Evolutionary conservation across 768 basidiomycete genomes (phyloP).

Genomic region (Coprinopsis cinerea): DNA sequence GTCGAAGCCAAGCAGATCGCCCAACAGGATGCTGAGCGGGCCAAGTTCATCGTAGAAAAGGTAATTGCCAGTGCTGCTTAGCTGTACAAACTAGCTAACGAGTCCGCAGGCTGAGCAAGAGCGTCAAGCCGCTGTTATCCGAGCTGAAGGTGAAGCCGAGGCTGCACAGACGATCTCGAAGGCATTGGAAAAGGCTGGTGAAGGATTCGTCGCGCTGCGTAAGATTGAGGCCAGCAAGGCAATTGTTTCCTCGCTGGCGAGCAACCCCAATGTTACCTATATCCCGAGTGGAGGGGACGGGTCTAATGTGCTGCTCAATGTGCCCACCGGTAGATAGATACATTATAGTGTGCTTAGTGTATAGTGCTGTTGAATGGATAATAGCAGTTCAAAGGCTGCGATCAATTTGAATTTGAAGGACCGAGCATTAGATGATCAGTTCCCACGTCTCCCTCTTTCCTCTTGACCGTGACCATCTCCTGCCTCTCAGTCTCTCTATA

Average conservation of each 20-base stretch:
- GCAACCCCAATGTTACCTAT: conserved; percentile 83
- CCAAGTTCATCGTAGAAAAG: conserved; percentile 99
- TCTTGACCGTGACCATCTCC: conserved; percentile 45
- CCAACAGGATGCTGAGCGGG: conserved; percentile 98
- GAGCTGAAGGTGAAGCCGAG: conserved; percentile 98
- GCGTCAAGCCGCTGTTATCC: conserved; percentile 94
- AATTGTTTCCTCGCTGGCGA: conserved; percentile 79
- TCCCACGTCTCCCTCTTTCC: conserved; percentile 37
- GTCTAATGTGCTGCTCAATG: conserved; percentile 71
- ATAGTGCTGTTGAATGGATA: conserved; percentile 7
- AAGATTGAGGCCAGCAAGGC: conserved; percentile 99
- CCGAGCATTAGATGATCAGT: too few relatives aligned
- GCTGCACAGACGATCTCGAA: conserved; percentile 90
- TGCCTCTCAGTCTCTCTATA: conserved; percentile 44
- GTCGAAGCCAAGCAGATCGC: conserved; percentile 99
- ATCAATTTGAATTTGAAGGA: too few relatives aligned
- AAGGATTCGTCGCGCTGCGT: conserved; percentile 90
- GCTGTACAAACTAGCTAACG: conserved; percentile 9
- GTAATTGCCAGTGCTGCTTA: conserved; percentile 29
- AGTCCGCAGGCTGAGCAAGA: conserved; percentile 89
- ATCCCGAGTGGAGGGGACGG: conserved; percentile 61
- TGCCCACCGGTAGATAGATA: conserved; percentile 52
- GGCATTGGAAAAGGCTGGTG: conserved; percentile 90
- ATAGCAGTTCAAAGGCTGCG: too few relatives aligned
- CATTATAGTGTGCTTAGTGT: too few relatives aligned